Percentiles rank a stretch among this genome's conserved stretches.
These are phyloP conservation scores for Jaminaea rosea DNA, from an alignment of 1,284 basidiomycete species.

Conservation along the genomic window DNA sequence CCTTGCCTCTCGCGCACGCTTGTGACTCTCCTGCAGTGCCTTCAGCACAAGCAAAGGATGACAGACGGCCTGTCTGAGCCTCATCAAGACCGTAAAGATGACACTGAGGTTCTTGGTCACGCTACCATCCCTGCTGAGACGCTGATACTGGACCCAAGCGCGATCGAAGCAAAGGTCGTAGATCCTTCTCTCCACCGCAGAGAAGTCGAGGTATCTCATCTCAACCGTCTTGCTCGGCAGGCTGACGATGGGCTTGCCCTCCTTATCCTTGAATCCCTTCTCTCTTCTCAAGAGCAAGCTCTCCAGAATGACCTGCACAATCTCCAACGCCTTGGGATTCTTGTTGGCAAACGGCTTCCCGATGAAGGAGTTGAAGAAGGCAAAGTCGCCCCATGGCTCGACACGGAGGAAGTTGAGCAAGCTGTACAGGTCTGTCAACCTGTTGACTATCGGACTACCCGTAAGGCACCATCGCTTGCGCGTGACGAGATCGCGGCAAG, in stretches of 20 bases:
- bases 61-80: conserved; percentile 49
- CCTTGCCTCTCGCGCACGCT: background rate
- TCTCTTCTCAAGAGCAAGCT: conserved; percentile 68
- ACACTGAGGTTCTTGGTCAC: conserved; percentile 45
- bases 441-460: conserved; percentile 89
- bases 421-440: conserved; percentile 72
- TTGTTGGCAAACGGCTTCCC: conserved; percentile 41
- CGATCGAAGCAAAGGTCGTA: conserved; percentile 45
- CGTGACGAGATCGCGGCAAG: conserved; percentile 73
- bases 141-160: conserved; percentile 35
- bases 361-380: conserved; percentile 45
- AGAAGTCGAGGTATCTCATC: conserved; percentile 27
- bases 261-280: conserved; percentile 77
- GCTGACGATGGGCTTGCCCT: conserved; percentile 80
- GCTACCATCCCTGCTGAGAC: conserved; percentile 28
- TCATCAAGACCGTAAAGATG: conserved; percentile 49
- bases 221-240: conserved; percentile 72
- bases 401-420: conserved; percentile 63
- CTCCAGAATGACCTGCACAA: conserved; percentile 42
- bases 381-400: conserved; percentile 63
- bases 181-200: conserved; percentile 41
- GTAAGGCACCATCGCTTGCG: conserved; percentile 83
- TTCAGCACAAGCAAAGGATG: conserved; percentile 48
- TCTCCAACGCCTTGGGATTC: conserved; percentile 37
- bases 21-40: conserved; percentile 10